phyloP scores from a whole-genome alignment of 805 yeast species.

The Pichia membranifaciens region DNA sequence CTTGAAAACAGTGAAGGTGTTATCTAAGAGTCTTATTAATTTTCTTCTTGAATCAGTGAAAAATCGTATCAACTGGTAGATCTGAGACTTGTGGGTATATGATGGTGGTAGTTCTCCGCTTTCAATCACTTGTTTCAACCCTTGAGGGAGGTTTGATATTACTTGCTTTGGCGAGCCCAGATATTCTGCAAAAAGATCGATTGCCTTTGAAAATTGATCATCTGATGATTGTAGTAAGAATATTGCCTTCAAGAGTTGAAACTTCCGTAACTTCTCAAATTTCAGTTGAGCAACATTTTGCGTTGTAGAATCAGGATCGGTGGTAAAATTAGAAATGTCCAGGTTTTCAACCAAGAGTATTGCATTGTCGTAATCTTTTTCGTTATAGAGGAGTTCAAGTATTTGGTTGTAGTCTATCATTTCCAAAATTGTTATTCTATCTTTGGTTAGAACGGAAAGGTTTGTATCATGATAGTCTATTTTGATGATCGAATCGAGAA shows the following conservation, averaged over 20 bases:
- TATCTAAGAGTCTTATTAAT: constrained; percentile 36
- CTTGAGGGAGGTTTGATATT: constrained; percentile 39
- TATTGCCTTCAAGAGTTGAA: constrained; percentile 38
- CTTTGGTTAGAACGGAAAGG: constrained; percentile 28
- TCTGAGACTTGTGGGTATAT: constrained; percentile 2
- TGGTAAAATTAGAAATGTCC: constrained; percentile 22
- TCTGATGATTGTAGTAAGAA: constrained; percentile 22
- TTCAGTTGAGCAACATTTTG: constrained; percentile 26
- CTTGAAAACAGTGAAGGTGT: constrained; percentile 29
- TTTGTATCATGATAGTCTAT: constrained; percentile 3
- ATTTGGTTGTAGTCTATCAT: constrained; percentile 26
- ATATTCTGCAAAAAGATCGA: constrained; percentile 43
- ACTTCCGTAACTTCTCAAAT: constrained; percentile 35
- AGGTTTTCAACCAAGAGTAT: constrained; percentile 35
- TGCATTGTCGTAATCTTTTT: constrained; percentile 36
- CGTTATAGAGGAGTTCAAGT: constrained; percentile 27
- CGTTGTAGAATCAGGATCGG: constrained; percentile 1
- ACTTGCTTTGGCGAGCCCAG: constrained; percentile 57
- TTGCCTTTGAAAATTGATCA: constrained; percentile 23
- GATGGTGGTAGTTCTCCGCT: not conserved
- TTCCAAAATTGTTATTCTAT: constrained; percentile 21
- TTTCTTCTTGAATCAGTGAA: constrained; percentile 50
- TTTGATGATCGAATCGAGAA: not conserved
- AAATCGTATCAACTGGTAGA: constrained; percentile 38
- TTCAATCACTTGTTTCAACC: constrained; percentile 10